Conservation (phyloP, 208 protist species). For the Leishmania aethiopica region DNA sequence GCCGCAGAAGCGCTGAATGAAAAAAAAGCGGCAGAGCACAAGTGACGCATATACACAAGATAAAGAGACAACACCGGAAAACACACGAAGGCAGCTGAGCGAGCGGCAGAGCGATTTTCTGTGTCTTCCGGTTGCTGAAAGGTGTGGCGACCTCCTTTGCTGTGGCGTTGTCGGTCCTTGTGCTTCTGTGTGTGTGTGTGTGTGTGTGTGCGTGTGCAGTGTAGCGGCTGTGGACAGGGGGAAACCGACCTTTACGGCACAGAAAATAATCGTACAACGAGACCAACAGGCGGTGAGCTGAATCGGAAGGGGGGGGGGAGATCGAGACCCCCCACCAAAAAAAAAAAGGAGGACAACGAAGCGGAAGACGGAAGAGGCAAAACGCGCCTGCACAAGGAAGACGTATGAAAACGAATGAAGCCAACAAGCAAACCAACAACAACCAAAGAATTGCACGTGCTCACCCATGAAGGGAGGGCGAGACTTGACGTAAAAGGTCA, state of each 20-base stretch:
- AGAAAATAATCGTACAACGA: too few species aligned
- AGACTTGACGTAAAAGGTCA: neutral
- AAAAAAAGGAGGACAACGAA: neutral
- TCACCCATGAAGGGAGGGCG: neutral
- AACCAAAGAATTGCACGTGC: neutral
- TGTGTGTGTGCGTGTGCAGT: neutral
- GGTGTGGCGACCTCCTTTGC: neutral
- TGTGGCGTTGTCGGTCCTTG: neutral
- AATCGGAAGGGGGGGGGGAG: too few species aligned
- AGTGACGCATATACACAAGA: neutral
- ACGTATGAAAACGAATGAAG: neutral
- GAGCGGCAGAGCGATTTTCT: neutral
- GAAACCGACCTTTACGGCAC: too few species aligned
- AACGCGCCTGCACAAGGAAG: neutral
- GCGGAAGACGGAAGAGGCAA: neutral
- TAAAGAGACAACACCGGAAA: neutral
- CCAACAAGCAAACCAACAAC: neutral
- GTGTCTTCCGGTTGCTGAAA: neutral
- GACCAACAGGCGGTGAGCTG: too few species aligned
- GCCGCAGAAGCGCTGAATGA: neutral
- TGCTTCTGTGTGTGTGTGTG: neutral
- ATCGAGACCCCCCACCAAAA: neutral
- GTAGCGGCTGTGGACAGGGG: too few species aligned
- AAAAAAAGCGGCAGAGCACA: neutral
- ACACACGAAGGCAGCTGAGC: neutral